Percentiles rank a stretch among this genome's conserved stretches.
These are phyloP conservation scores for Penicillium sumatraense DNA, from an alignment of 2,329 filamentous ascomycete species.

Conservation along the genomic window DNA sequence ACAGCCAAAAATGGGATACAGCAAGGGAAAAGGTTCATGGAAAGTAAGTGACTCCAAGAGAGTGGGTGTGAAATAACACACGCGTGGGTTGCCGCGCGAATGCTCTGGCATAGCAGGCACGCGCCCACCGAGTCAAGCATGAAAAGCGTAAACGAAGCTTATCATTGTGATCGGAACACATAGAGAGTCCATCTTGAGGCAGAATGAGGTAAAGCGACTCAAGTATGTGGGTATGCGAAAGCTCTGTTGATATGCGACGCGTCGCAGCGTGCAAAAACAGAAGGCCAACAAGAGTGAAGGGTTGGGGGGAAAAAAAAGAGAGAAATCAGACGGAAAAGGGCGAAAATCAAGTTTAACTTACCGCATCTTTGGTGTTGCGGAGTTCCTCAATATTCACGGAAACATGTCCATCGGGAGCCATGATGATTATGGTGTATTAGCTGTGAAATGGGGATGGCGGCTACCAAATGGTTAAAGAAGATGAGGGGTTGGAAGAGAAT, in stretches of 20 bases:
- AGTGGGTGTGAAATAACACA: neutral
- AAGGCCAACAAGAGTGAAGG: slow-evolving; percentile 1
- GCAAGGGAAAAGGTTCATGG: neutral
- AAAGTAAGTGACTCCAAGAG: no score
- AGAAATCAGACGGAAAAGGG: neutral
- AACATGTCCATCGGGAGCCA: slow-evolving; percentile 42
- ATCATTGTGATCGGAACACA: neutral
- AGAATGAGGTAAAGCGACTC: neutral
- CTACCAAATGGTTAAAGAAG: slow-evolving; percentile 16
- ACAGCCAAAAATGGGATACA: neutral
- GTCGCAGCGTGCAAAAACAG: slow-evolving; percentile 18
- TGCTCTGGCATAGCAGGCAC: neutral
- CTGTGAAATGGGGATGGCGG: slow-evolving; percentile 38
- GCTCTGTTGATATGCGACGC: slow-evolving; percentile 27
- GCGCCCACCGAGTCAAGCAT: neutral
- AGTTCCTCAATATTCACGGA: slow-evolving; percentile 71
- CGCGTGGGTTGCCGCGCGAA: neutral
- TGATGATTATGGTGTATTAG: slow-evolving; percentile 45
- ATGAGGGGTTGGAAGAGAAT: slow-evolving; percentile 26
- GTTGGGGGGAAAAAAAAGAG: slow-evolving; percentile 7
- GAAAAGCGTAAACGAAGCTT: slow-evolving; percentile 5
- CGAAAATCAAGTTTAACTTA: slow-evolving; percentile 55
- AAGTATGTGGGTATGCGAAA: neutral
- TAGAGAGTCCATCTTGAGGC: slow-evolving; percentile 1
- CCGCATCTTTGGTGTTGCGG: slow-evolving; percentile 77